Base-by-base conservation (phyloP, 768 basidiomycete species). In the Kondoa subrosea region DNA sequence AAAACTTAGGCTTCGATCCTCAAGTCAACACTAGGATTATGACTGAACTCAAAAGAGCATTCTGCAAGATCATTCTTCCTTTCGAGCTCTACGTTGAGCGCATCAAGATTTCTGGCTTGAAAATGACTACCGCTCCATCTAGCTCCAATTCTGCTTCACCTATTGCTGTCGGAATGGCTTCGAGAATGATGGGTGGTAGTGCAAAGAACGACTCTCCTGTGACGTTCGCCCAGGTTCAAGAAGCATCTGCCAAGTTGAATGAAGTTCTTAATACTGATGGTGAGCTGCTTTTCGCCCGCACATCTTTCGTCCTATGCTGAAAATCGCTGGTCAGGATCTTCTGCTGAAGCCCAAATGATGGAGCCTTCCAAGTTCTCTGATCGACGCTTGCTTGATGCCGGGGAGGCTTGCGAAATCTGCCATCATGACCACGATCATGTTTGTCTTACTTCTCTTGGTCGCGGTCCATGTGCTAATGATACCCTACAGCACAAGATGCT, bases 51-150 rank as follows among this genome's bases (percentile, higher is more conserved):
- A 89, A 89, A 80, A 85, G 84, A 73, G 89, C 91, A 2, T 99
- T 93, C 77, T 82, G 82, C 68, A 84, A 87, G 66, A 88, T 99
- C 75, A 88, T 99, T 72, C 82, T 91, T 57, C 95, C 95, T n/a
- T 99, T 90, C 74, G 93, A 97, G 74, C 84, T 88, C 73, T 96
- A 90, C 76, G 64, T 70, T 30, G 61, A 33, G 16, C 50, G 59
- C n/a, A 31, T 69, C 4, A 67, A 56, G 58, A 56, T 59, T 4
- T 63, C 25, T 30, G 58, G 58, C 26, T 15, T 30, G 25, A 60
- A 30, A 15, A 60, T 25, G 25, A 30, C 40, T 26, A 16, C 56
- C 32, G 65, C 29, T 56, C 34, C 62, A n/a, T 29, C 34, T 32
- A 34, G 29, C 1, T 32, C 32, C 27, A 57, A 14, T 16, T 1